Percentiles rank a stretch among this genome's conserved stretches.
These are phyloP conservation scores for Closterium sp. DNA, from an alignment of 139 green algal genomes.

Conservation along the genomic window DNA sequence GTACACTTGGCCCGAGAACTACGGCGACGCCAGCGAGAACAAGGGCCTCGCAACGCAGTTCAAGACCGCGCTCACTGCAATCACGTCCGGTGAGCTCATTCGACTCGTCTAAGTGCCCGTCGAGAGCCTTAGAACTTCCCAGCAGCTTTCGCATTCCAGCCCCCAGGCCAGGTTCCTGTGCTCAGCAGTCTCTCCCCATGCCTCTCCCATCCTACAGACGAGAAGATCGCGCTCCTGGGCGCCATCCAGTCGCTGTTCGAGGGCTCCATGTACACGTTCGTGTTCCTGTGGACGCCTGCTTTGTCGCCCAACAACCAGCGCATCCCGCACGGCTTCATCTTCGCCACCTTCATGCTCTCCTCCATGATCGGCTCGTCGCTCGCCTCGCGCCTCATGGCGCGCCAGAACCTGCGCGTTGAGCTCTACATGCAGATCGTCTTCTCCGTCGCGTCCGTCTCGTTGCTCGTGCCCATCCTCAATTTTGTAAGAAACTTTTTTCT, in stretches of 20 bases:
- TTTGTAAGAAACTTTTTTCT: constrained; percentile 29
- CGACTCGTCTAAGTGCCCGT: not conserved
- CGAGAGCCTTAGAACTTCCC: no score
- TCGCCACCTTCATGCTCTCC: constrained; percentile 92
- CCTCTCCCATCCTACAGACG: constrained; percentile 39
- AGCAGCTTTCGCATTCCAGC: not conserved
- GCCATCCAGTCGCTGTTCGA: constrained; percentile 94
- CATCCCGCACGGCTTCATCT: constrained; percentile 95
- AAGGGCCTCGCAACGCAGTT: constrained; percentile 43
- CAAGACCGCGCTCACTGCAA: constrained; percentile 24
- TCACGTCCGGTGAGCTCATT: constrained; percentile 62
- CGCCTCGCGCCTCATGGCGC: constrained; percentile 59
- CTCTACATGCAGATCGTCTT: constrained; percentile 89
- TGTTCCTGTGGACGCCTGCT: constrained; percentile 77
- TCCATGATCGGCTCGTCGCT: constrained; percentile 73
- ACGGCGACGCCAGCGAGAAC: constrained; percentile 63
- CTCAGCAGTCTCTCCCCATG: no score
- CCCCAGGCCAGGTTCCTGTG: no score
- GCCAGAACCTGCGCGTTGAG: constrained; percentile 41
- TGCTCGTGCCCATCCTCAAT: constrained; percentile 59
- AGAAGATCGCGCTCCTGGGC: constrained; percentile 75
- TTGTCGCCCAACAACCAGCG: constrained; percentile 70
- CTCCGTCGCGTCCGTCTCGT: constrained; percentile 55
- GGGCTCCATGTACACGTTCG: constrained; percentile 96
- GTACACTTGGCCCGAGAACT: constrained; percentile 91